phyloP scores from a whole-genome alignment of 2,329 filamentous ascomycete species.

The Xylaria sp. region DNA sequence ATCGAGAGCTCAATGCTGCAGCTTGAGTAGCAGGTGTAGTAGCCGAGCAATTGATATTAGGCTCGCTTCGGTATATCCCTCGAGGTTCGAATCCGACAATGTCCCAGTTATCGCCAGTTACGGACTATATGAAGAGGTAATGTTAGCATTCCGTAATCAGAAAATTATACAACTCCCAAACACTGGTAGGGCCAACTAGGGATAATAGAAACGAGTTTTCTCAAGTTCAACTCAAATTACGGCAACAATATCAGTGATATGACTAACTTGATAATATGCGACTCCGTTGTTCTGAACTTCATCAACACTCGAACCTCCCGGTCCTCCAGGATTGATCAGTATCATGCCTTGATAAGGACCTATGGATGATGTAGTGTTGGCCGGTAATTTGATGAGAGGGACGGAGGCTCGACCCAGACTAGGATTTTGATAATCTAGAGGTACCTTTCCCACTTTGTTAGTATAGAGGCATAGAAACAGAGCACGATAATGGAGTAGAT shows the following conservation, averaged over 20 bases:
- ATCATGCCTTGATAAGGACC: constrained; percentile 32
- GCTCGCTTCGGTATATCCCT: constrained; percentile 31
- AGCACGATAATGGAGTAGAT: not conserved
- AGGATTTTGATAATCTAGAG: constrained; percentile 28
- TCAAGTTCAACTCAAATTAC: too few species aligned
- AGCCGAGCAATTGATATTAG: constrained; percentile 28
- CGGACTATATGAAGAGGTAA: constrained; percentile 14
- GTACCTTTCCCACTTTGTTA: constrained; percentile 16
- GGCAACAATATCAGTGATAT: too few species aligned
- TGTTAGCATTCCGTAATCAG: not conserved
- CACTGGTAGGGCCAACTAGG: too few species aligned
- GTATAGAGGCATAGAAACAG: not conserved
- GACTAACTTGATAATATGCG: constrained; percentile 25
- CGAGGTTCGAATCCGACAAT: constrained; percentile 28
- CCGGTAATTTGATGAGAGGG: constrained; percentile 32
- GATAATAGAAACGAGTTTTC: too few species aligned
- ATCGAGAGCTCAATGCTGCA: constrained; percentile 11
- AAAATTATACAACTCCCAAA: too few species aligned
- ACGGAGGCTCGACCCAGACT: constrained; percentile 23
- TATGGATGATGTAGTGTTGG: constrained; percentile 21
- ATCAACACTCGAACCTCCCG: constrained; percentile 22
- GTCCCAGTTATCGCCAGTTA: constrained; percentile 29
- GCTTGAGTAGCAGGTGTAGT: not conserved
- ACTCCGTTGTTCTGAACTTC: constrained; percentile 29
- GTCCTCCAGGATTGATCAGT: constrained; percentile 29